Conservation (phyloP, 2,329 filamentous ascomycete species). For the Alternaria ventricosa region DNA sequence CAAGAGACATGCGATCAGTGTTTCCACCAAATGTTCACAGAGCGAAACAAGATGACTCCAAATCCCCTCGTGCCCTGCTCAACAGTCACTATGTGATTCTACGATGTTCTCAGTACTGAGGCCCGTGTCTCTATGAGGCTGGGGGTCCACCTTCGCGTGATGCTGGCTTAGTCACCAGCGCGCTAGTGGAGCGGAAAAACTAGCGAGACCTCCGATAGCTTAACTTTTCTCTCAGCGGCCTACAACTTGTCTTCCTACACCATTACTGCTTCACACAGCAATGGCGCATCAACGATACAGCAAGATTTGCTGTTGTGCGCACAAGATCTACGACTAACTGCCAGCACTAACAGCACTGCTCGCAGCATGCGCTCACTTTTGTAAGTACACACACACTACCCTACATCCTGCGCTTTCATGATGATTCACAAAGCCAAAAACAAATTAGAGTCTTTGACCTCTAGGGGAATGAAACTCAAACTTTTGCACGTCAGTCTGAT, state of each 20-base stretch:
- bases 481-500: constrained; percentile 56
- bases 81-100: background rate
- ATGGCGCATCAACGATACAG: constrained; percentile 5
- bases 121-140: background rate
- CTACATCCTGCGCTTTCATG: constrained; percentile 31
- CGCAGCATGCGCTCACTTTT: constrained; percentile 5
- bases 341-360: background rate
- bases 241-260: constrained; percentile 12
- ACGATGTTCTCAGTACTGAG: background rate
- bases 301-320: background rate
- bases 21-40: background rate
- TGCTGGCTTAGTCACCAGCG: constrained; percentile 12
- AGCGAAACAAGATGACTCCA: background rate
- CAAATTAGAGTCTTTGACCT: constrained; percentile 57
- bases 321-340: background rate
- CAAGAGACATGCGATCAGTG: constrained; percentile 5
- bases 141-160: background rate
- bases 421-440: constrained; percentile 52
- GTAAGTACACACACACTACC: constrained; percentile 18
- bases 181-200: constrained; percentile 29
- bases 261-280: constrained; percentile 4
- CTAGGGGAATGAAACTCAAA: constrained; percentile 51
- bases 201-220: constrained; percentile 22
- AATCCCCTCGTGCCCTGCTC: background rate
- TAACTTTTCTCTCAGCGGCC: constrained; percentile 18